phyloP scores from a whole-genome alignment of 1,139 yeast species.

The Diutina mesorugosa region DNA sequence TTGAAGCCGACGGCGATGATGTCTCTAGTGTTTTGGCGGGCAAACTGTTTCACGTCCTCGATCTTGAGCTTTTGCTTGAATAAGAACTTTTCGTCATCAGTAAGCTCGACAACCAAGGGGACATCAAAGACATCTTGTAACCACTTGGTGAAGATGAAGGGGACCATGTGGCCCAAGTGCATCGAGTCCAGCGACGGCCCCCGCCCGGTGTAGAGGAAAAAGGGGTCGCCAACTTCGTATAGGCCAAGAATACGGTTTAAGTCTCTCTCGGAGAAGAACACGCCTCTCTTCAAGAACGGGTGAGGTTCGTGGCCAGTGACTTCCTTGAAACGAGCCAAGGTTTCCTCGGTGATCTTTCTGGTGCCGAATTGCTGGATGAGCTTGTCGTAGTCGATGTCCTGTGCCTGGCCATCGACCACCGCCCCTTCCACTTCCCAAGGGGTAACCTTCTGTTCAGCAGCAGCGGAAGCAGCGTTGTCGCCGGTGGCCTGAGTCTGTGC shows the following conservation, averaged over 20 bases:
- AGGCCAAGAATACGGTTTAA: slow-evolving; percentile 66
- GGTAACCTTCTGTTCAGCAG: slow-evolving; percentile 57
- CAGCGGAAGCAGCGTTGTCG: neutral
- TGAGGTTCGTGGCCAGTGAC: slow-evolving; percentile 94
- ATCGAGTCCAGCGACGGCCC: slow-evolving; percentile 93
- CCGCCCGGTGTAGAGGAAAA: slow-evolving; percentile 93
- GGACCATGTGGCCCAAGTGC: slow-evolving; percentile 97
- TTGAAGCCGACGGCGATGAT: slow-evolving; percentile 91
- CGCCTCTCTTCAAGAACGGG: slow-evolving; percentile 79
- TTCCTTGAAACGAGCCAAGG: slow-evolving; percentile 58
- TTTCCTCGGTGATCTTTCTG: slow-evolving; percentile 52
- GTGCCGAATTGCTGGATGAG: slow-evolving; percentile 85
- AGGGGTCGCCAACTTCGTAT: slow-evolving; percentile 90
- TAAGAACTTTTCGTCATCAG: slow-evolving; percentile 95
- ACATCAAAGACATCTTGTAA: slow-evolving; percentile 95
- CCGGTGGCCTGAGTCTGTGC: neutral
- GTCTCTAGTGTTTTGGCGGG: slow-evolving; percentile 79
- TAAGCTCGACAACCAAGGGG: slow-evolving; percentile 89
- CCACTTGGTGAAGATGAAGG: slow-evolving; percentile 95
- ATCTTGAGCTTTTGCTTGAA: slow-evolving; percentile 86
- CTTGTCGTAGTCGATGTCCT: slow-evolving; percentile 84
- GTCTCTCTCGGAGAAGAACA: slow-evolving; percentile 90
- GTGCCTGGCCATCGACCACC: slow-evolving; percentile 70
- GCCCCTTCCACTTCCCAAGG: slow-evolving; percentile 99
- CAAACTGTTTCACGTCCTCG: slow-evolving; percentile 73